Conservation (phyloP, 306 rosid species). For the Dryas drummondii region DNA sequence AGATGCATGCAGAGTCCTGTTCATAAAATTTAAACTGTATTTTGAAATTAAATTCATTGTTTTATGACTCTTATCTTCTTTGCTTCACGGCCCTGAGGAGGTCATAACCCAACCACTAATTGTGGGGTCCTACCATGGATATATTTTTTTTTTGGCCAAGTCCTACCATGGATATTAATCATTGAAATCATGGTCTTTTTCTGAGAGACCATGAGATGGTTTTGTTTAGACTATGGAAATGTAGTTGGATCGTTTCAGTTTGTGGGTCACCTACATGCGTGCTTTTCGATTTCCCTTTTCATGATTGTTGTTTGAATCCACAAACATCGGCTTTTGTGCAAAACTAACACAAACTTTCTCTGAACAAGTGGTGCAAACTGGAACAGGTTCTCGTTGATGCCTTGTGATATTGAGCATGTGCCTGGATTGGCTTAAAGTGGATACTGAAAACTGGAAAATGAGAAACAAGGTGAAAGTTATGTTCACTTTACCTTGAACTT, state of each 20-base stretch:
- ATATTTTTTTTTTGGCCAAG: no score
- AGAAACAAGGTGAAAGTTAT: slow-evolving; percentile 11
- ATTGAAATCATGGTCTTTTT: slow-evolving; percentile 26
- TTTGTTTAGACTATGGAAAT: slow-evolving; percentile 26
- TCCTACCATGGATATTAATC: slow-evolving; percentile 34
- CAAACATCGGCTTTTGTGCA: slow-evolving; percentile 18
- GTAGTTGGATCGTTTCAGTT: slow-evolving; percentile 26
- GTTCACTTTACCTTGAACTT: background rate
- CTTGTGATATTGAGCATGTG: slow-evolving; percentile 10
- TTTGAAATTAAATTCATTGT: background rate
- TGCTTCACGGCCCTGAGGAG: slow-evolving; percentile 11
- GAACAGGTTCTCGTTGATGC: slow-evolving; percentile 4
- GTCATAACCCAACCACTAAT: no score
- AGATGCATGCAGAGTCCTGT: background rate
- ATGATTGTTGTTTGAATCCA: slow-evolving; percentile 30
- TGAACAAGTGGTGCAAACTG: slow-evolving; percentile 12
- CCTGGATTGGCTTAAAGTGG: background rate
- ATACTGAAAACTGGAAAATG: background rate
- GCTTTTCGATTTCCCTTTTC: slow-evolving; percentile 21
- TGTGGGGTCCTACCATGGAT: slow-evolving; percentile 44
- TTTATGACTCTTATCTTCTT: background rate
- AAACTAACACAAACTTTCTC: background rate
- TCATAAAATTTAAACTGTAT: background rate
- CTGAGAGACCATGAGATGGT: slow-evolving; percentile 23
- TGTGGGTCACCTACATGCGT: slow-evolving; percentile 39